These are phyloP conservation scores for Sclerotinia subarctica DNA, from an alignment of 2,329 filamentous ascomycete species.

Conservation along the genomic window DNA sequence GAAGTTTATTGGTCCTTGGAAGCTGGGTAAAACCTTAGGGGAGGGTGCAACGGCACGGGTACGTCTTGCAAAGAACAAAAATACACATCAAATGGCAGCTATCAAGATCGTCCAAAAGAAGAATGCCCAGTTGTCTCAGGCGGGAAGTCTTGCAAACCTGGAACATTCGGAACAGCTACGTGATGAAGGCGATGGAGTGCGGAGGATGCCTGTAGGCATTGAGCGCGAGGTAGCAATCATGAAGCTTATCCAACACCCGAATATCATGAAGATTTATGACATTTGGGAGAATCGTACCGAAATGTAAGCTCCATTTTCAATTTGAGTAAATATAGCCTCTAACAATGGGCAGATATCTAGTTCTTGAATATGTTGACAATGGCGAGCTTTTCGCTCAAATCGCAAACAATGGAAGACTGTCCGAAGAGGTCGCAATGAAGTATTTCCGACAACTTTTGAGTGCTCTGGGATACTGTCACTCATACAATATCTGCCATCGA, in stretches of 20 bases:
- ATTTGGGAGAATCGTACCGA: slow-evolving; percentile 97
- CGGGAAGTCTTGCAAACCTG: slow-evolving; percentile 79
- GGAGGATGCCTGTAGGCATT: slow-evolving; percentile 79
- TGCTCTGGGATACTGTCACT: slow-evolving; percentile 87
- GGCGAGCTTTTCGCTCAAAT: slow-evolving; percentile 77
- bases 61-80: slow-evolving; percentile 74
- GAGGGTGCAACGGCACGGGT: slow-evolving; percentile 88
- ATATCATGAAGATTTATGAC: slow-evolving; percentile 91
- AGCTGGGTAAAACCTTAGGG: slow-evolving; percentile 82
- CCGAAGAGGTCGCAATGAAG: slow-evolving; percentile 75
- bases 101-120: slow-evolving; percentile 93
- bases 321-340: slow-evolving; percentile 29
- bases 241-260: slow-evolving; percentile 91
- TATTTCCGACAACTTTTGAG: slow-evolving; percentile 93
- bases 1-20: slow-evolving; percentile 90
- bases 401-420: slow-evolving; percentile 66
- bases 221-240: slow-evolving; percentile 96
- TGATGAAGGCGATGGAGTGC: slow-evolving; percentile 57
- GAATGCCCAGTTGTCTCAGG: slow-evolving; percentile 75
- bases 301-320: slow-evolving; percentile 59
- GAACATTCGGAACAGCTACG: slow-evolving; percentile 66
- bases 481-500: slow-evolving; percentile 91
- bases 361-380: slow-evolving; percentile 86
- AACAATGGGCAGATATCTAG: slow-evolving; percentile 68
- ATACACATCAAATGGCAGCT: slow-evolving; percentile 77